Evolutionary conservation across 257 asterid species (phyloP), one percentile per base, ranked within the genome.

Genomic region (Solanum neorickii): DNA sequence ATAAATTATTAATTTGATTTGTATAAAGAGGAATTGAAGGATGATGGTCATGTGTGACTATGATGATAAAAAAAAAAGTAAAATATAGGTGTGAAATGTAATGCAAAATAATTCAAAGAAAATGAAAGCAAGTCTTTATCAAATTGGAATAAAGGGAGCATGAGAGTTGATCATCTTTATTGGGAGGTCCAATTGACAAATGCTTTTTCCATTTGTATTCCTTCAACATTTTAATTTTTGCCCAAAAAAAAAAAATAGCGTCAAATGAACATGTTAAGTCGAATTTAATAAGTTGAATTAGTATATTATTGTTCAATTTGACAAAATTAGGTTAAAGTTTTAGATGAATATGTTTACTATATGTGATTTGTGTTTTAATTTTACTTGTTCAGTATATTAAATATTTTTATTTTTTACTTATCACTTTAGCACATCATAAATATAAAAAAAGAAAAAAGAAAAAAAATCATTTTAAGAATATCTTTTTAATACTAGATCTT

Each of bases 191-290:
- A 42, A 46, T 44, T 39, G 31, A 42, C 27, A 39, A 25, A 62
- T 62, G 41, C 87, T 70, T 88, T 90, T 88, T 66, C 84, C 86
- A n/a, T 65, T 59, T 65, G 88, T 88, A 86, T 87, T 88, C 89
- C 86, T 90, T 86, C 87, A 62, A 78, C 84, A 83, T 82, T 82
- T 76, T 72, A 86, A 15, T 49, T 83, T 76, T n/a, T 39, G 49
- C 7, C 7, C 3, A n/a, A 14, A n/a, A n/a, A 29, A 29, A 2
- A 29, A 9, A 5, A 39, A 2, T 8, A 5, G 5, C 2, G 37
- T 25, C 8, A 77, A 77, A 77, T 42, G 1, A 16, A 46, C 2
- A 8, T 3, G 1, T 42, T 42, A 44, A 42, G 1, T 2, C 7
- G 0, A 0, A 0, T n/a, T 42, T n/a, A 75, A 3, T 14, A 21